phyloP scores from a whole-genome alignment of 2,329 filamentous ascomycete genomes.

The Paecilomyces formosus region DNA sequence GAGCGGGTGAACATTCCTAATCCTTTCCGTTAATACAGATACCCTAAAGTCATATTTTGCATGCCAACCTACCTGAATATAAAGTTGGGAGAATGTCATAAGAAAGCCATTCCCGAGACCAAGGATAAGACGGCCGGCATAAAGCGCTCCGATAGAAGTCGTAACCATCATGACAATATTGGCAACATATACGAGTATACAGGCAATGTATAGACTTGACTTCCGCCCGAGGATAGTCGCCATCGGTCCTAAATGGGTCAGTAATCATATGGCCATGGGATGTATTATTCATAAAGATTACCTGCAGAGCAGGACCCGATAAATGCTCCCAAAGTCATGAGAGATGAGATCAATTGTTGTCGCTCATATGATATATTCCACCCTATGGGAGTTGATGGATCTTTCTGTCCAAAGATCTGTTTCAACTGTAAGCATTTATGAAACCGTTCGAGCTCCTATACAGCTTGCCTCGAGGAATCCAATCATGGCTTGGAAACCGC shows the following conservation, averaged over 20 bases:
- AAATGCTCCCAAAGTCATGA: constrained; percentile 42
- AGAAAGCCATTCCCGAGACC: constrained; percentile 52
- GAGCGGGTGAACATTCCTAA: constrained; percentile 43
- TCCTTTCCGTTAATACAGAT: neutral
- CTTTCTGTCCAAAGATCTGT: constrained; percentile 17
- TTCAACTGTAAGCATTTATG: neutral
- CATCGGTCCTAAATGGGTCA: constrained; percentile 17
- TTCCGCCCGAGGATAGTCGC: constrained; percentile 39
- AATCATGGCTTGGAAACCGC: constrained; percentile 24
- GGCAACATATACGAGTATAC: constrained; percentile 42
- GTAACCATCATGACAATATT: constrained; percentile 55
- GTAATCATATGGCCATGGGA: neutral
- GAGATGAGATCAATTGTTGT: constrained; percentile 39
- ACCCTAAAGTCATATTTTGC: constrained; percentile 15
- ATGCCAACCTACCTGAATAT: constrained; percentile 35
- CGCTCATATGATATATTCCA: constrained; percentile 30
- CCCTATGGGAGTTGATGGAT: constrained; percentile 16
- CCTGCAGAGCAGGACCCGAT: constrained; percentile 34
- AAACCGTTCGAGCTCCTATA: too few species aligned
- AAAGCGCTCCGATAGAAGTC: constrained; percentile 45
- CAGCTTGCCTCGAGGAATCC: constrained; percentile 17
- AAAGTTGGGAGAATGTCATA: constrained; percentile 49
- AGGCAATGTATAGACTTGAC: constrained; percentile 40
- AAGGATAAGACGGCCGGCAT: constrained; percentile 48
- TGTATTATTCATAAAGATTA: constrained; percentile 1